A percentile compares a stretch with the other conserved stretches of the same genome.
These are phyloP conservation scores for Diospyros lotus DNA, from an alignment of 148 eudicot species.

Conservation along the genomic window DNA sequence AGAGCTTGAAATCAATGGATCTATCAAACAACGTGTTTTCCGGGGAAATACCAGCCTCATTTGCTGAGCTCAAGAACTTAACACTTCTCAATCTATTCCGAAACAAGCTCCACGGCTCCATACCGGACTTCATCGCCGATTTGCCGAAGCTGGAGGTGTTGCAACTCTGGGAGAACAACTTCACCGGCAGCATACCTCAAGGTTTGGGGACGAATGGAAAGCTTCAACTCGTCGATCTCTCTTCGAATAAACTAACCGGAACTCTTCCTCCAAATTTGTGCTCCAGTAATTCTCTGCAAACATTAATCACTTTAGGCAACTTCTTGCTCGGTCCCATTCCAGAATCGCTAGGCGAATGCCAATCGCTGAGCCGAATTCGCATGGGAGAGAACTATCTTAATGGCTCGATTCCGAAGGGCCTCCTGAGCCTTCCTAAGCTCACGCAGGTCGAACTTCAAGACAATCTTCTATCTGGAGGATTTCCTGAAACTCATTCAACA, in stretches of 20 bases:
- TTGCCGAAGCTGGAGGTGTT: slow-evolving; percentile 73
- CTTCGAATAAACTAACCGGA: slow-evolving; percentile 86
- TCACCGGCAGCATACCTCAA: slow-evolving; percentile 75
- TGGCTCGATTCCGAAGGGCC: slow-evolving; percentile 84
- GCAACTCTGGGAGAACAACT: slow-evolving; percentile 91
- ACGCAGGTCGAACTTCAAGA: slow-evolving; percentile 89
- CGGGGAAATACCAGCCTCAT: slow-evolving; percentile 65
- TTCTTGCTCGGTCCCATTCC: slow-evolving; percentile 84
- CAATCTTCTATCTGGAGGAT: slow-evolving; percentile 65
- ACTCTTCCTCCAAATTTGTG: slow-evolving; percentile 62
- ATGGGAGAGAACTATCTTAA: slow-evolving; percentile 90
- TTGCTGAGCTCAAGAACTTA: slow-evolving; percentile 50
- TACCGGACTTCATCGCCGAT: slow-evolving; percentile 76
- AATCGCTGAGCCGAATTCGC: slow-evolving; percentile 56
- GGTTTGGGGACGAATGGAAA: slow-evolving; percentile 55
- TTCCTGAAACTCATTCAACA: slow-evolving; percentile 51
- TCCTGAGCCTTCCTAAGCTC: slow-evolving; percentile 66
- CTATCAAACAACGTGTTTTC: slow-evolving; percentile 68
- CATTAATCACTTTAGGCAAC: slow-evolving; percentile 65
- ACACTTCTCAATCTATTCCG: slow-evolving; percentile 73
- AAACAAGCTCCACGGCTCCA: slow-evolving; percentile 74
- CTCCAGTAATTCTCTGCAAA: slow-evolving; percentile 47
- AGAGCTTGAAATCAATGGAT: slow-evolving; percentile 72
- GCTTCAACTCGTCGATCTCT: slow-evolving; percentile 61
- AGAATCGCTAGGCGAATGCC: slow-evolving; percentile 64